Evolutionary conservation across 202 grass and related monocot genomes (phyloP), one percentile per base, ranked within the genome.

Genomic region (Panicum virgatum): DNA sequence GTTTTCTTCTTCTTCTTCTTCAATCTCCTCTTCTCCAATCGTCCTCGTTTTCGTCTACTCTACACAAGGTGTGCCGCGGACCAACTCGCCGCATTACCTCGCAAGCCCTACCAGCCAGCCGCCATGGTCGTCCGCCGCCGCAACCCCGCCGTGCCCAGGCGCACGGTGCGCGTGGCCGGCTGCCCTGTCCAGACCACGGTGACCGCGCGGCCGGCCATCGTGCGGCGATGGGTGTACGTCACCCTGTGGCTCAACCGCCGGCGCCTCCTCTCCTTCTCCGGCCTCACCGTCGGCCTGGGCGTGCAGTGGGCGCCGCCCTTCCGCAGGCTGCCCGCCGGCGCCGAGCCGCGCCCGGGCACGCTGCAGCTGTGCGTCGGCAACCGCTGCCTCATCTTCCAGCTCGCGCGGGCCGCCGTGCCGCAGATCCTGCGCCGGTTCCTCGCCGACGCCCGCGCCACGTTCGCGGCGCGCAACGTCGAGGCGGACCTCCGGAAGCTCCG

Each of bases 291-390:
- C 10, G 87, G 82, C 30, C 39, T 86, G 19, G 78, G 79, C 10
- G 56, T 76, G 1, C 83, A 85, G 57, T 89, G 87, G 87, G 48
- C 34, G 0, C 60, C 87, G 5, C 5, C 11, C 4, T 37, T 12
- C 53, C 16, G 40, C 38, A 22, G 3, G 15, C 51, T 14, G 2
- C 0, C 48, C 6, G 18, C 15, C 6, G 61, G 36, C 13, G 25
- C 50, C 19, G 80, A 56, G 26, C 61, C 43, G 23, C 43, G 14
- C 3, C 25, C 44, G 1, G 59, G 30, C 39, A 88, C 61, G 46
- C 54, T 89, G 52, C 76, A 86, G 73, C 39, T 89, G 16, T 86
- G 73, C 79, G 23, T n/a, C 7, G 88, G 88, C 1, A 22, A 22
- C 37, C 29, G 48, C 5, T 75, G 83, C 69, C 79, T 90, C 4